Evolutionary conservation across 2,329 filamentous ascomycete species (phyloP).

Genomic region (Hortaea werneckii): DNA sequence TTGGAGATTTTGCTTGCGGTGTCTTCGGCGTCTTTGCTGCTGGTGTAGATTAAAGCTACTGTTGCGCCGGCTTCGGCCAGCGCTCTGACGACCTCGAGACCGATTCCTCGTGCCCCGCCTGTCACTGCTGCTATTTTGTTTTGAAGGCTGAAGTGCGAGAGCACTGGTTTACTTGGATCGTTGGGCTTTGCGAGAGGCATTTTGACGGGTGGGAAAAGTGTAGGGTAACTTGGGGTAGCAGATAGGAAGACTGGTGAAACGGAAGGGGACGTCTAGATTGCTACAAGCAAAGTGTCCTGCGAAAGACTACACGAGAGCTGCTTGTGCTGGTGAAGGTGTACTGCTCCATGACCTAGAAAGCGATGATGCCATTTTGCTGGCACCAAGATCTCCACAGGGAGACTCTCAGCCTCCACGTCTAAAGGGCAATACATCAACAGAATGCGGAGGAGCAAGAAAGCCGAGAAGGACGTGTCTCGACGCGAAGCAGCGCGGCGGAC

Average conservation of each 20-base stretch:
- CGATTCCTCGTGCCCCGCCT: conserved; percentile 75
- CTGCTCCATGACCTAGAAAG: too few species aligned
- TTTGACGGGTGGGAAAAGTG: neutral
- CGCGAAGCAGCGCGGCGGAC: too few species aligned
- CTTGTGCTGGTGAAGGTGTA: neutral
- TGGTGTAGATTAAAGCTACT: conserved; percentile 81
- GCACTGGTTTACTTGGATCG: conserved; percentile 7
- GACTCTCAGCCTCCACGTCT: too few species aligned
- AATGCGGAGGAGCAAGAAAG: too few species aligned
- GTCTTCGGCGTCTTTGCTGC: conserved; percentile 47
- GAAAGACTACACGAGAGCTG: neutral
- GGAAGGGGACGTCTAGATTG: neutral
- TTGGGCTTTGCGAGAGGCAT: conserved; percentile 17
- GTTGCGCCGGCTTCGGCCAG: conserved; percentile 78
- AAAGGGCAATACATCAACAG: too few species aligned
- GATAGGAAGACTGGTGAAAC: neutral
- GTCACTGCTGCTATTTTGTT: conserved; percentile 74
- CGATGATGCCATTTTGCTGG: too few species aligned
- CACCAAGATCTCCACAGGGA: too few species aligned
- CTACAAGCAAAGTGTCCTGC: neutral
- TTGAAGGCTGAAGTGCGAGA: conserved; percentile 60
- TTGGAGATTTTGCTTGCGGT: conserved; percentile 8
- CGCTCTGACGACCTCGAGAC: conserved; percentile 80
- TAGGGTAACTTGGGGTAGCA: neutral
- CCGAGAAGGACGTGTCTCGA: too few species aligned